Evolutionary conservation across 768 basidiomycete genomes (phyloP).

Genomic region (Lyophyllum semitale): DNA sequence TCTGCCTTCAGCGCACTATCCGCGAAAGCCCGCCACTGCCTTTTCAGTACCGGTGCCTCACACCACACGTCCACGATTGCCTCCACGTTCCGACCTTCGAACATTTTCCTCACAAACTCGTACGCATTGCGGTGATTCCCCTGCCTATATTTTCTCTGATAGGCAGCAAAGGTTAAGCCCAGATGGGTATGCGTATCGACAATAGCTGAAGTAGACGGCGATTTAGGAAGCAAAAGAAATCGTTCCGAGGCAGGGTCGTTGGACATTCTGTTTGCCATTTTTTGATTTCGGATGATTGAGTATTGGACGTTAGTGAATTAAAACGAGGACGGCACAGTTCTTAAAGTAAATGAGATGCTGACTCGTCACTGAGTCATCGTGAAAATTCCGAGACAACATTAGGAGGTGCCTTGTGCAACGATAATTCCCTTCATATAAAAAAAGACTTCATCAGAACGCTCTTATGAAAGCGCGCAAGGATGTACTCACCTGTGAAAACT

Average conservation of each 20-base stretch:
- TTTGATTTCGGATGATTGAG: too few species aligned
- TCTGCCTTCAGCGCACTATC: conserved; percentile 35
- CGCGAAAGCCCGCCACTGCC: conserved; percentile 71
- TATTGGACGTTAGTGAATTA: too few species aligned
- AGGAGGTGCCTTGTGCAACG: too few species aligned
- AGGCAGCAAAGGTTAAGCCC: conserved; percentile 69
- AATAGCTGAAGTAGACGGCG: conserved; percentile 42
- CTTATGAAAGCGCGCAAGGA: too few species aligned
- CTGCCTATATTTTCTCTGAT: conserved; percentile 60
- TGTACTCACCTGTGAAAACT: too few species aligned
- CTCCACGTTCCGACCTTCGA: conserved; percentile 54
- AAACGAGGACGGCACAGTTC: too few species aligned
- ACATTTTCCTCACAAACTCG: conserved; percentile 67
- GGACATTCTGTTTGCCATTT: conserved; percentile 42
- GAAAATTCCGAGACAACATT: too few species aligned
- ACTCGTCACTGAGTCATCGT: too few species aligned
- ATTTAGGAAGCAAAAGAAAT: conserved; percentile 37
- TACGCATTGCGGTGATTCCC: conserved; percentile 53
- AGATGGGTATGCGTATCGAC: conserved; percentile 88
- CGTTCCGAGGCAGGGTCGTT: conserved; percentile 37
- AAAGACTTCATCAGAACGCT: too few species aligned
- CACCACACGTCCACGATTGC: conserved; percentile 88
- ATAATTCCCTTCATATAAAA: too few species aligned
- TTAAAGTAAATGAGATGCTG: too few species aligned
- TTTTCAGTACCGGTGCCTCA: conserved; percentile 39